These are phyloP conservation scores for Pichia occidentalis DNA, from an alignment of 805 yeast genomes.

Conservation along the genomic window DNA sequence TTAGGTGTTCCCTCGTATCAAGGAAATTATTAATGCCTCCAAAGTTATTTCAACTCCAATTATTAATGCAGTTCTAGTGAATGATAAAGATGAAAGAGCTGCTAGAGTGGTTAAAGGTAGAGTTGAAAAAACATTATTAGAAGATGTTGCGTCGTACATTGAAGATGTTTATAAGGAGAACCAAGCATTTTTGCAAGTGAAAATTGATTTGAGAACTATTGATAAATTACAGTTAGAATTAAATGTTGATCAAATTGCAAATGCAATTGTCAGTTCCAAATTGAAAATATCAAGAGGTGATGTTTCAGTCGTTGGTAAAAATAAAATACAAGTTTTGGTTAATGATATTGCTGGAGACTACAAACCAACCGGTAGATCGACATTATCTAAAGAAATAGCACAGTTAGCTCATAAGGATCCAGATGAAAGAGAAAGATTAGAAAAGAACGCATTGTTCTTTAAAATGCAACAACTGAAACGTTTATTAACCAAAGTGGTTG, in stretches of 20 bases:
- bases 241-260: constrained; percentile 77
- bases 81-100: constrained; percentile 91
- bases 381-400: constrained; percentile 29
- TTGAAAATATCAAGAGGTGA: constrained; percentile 73
- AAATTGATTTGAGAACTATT: constrained; percentile 76
- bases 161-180: constrained; percentile 89
- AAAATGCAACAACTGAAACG: constrained; percentile 87
- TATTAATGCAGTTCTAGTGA: constrained; percentile 88
- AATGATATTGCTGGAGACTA: constrained; percentile 35
- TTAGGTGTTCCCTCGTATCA: constrained; percentile 99
- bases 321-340: constrained; percentile 61
- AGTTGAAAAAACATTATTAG: constrained; percentile 81
- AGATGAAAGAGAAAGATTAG: constrained; percentile 31
- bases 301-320: constrained; percentile 59
- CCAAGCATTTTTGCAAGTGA: constrained; percentile 71
- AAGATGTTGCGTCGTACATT: constrained; percentile 81
- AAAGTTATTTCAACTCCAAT: constrained; percentile 94
- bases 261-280: constrained; percentile 76
- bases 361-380: constrained; percentile 37
- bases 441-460: constrained; percentile 58
- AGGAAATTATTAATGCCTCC: constrained; percentile 96
- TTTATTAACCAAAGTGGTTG: constrained; percentile 78
- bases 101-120: constrained; percentile 98
- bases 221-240: constrained; percentile 87
- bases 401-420: constrained; percentile 29